A percentile compares a stretch with the other conserved stretches of the same genome.
Evolutionary conservation across 805 yeast genomes (phyloP).

Genomic region (Sugiyamaella lignohabitans): DNA sequence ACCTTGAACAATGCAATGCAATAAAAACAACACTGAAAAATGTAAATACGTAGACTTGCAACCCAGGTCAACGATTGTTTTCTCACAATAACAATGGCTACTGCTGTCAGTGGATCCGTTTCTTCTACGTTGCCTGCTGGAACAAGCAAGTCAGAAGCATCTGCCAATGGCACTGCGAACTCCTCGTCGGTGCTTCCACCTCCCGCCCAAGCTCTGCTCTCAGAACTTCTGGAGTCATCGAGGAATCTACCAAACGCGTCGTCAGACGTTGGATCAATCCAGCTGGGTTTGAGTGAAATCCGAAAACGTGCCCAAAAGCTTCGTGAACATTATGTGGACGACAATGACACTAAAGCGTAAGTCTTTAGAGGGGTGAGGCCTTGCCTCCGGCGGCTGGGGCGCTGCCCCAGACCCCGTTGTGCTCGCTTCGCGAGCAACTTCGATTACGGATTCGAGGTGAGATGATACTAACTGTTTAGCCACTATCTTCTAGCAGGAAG

Average conservation of each 20-base stretch:
- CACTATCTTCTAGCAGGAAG: conserved; percentile 87
- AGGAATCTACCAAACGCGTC: conserved; percentile 59
- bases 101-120: background rate
- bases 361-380: conserved; percentile 1
- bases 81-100: background rate
- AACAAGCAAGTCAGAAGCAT: background rate
- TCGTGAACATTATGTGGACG: conserved; percentile 46
- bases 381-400: too few relatives aligned
- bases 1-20: too few relatives aligned
- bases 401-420: too few relatives aligned
- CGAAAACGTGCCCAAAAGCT: conserved; percentile 57
- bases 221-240: conserved; percentile 73
- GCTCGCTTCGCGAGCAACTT: too few relatives aligned
- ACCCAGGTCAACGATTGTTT: too few relatives aligned
- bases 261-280: conserved; percentile 72
- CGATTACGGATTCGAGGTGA: too few relatives aligned
- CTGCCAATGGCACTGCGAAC: background rate
- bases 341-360: conserved; percentile 36
- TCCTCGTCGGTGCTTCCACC: conserved; percentile 7
- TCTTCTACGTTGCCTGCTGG: background rate
- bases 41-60: too few relatives aligned
- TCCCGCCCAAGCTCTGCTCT: conserved; percentile 38
- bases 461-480: conserved; percentile 7
- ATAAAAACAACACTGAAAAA: too few relatives aligned
- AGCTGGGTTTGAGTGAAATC: conserved; percentile 73